These are phyloP conservation scores for Amoebophrya sp. DNA, from an alignment of 169 alveolate species.

Conservation along the genomic window DNA sequence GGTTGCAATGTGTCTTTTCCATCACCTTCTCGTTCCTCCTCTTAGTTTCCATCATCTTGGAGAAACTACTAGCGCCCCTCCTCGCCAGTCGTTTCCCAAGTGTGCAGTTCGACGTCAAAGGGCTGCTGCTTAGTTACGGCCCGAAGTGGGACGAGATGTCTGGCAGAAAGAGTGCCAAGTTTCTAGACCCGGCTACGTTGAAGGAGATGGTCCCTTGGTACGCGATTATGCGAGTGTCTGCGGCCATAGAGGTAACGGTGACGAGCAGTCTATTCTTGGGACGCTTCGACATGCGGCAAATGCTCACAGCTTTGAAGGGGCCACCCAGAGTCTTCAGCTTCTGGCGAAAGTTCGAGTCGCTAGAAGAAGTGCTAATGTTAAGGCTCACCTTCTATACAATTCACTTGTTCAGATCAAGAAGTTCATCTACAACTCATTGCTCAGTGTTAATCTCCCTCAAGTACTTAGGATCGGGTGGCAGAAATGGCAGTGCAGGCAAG, in stretches of 20 bases:
- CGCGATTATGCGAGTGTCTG: not conserved
- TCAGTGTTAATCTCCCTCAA: too few species aligned
- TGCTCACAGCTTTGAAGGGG: constrained; percentile 20
- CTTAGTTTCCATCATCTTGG: not conserved
- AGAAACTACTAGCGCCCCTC: too few species aligned
- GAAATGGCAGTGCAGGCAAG: too few species aligned
- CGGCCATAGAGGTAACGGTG: not conserved
- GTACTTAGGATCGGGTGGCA: too few species aligned
- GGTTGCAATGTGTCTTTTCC: not conserved
- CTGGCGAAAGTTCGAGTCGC: not conserved
- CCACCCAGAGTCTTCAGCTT: not conserved
- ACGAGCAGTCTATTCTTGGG: constrained; percentile 26
- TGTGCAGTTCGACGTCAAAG: not conserved
- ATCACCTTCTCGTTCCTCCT: not conserved
- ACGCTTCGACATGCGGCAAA: constrained; percentile 21
- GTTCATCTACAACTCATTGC: too few species aligned
- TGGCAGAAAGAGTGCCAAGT: not conserved
- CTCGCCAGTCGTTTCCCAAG: too few species aligned
- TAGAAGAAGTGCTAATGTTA: too few species aligned
- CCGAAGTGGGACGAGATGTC: not conserved
- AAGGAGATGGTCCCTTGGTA: constrained; percentile 37
- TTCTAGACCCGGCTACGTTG: constrained; percentile 20
- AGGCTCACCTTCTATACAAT: too few species aligned
- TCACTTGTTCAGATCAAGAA: too few species aligned
- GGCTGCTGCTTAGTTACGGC: not conserved